Percentiles rank a stretch among this genome's conserved stretches.
phyloP scores from a whole-genome alignment of 1,284 basidiomycete genomes.

The Leccinum griseonigrum region DNA sequence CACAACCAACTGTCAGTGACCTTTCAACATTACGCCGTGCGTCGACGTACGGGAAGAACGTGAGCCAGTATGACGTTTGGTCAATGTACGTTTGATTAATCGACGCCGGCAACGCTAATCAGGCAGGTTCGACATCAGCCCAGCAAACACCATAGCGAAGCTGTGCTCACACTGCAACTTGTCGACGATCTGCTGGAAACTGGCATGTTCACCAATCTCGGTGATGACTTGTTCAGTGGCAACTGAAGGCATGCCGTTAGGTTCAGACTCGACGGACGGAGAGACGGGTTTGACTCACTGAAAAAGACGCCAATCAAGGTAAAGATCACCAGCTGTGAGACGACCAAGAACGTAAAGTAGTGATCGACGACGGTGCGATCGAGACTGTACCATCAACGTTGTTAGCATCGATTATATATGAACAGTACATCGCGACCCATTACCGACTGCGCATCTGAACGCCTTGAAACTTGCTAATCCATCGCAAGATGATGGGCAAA shows the following conservation, averaged over 20 bases:
- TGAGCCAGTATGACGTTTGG: conserved; percentile 89
- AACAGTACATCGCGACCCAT: conserved; percentile 5
- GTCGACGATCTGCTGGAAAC: conserved; percentile 63
- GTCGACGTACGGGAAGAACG: conserved; percentile 81
- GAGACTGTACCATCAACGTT: conserved; percentile 48
- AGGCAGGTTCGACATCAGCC: conserved; percentile 1
- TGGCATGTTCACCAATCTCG: conserved; percentile 66
- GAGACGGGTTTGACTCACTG: conserved; percentile 50
- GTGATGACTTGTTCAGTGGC: conserved; percentile 64
- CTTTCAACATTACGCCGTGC: not conserved
- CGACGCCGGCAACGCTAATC: conserved; percentile 61
- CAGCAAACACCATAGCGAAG: not conserved
- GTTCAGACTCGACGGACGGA: not conserved
- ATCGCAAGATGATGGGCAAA: conserved; percentile 85
- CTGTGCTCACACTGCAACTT: conserved; percentile 56
- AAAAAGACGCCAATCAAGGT: conserved; percentile 88
- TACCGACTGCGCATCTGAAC: conserved; percentile 57
- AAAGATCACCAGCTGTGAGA: conserved; percentile 89
- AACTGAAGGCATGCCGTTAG: conserved; percentile 14
- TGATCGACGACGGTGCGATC: conserved; percentile 88
- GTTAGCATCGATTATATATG: not conserved
- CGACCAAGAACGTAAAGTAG: conserved; percentile 90
- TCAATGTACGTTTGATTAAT: conserved; percentile 83
- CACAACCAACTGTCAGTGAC: conserved; percentile 12
- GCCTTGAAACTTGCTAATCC: conserved; percentile 81